Percentiles rank a stretch among this genome's conserved stretches.
Evolutionary conservation across 1,284 basidiomycete species (phyloP).

Genomic region (Sanghuangporus sanghuang): DNA sequence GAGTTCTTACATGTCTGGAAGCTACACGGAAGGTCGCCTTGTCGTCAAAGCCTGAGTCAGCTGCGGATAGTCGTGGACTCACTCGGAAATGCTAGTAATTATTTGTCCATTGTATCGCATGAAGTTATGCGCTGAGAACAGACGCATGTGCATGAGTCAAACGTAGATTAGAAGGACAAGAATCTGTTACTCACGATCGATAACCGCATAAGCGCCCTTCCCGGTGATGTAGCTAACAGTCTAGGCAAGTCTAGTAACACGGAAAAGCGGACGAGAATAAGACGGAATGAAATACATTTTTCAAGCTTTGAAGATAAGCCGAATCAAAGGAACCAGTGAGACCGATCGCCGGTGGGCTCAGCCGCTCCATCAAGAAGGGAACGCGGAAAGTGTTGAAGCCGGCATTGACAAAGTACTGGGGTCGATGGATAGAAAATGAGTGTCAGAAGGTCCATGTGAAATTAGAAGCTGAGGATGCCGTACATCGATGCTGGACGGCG

Average conservation of each 20-base stretch:
- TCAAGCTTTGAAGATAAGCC: constrained; percentile 47
- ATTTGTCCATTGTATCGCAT: constrained; percentile 50
- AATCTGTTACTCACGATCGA: constrained; percentile 42
- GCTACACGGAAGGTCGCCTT: constrained; percentile 23
- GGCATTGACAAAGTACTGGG: constrained; percentile 44
- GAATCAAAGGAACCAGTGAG: constrained; percentile 48
- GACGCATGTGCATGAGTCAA: constrained; percentile 4
- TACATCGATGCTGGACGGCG: constrained; percentile 40
- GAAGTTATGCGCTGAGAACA: constrained; percentile 47
- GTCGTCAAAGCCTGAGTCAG: background rate
- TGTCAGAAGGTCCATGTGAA: background rate
- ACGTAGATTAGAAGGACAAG: background rate
- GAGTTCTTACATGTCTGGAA: constrained; percentile 45
- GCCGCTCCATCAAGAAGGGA: constrained; percentile 54
- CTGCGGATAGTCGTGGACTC: constrained; percentile 22
- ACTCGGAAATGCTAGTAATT: constrained; percentile 46
- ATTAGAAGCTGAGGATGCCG: constrained; percentile 17
- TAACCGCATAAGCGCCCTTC: constrained; percentile 50
- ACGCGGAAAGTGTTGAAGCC: constrained; percentile 64
- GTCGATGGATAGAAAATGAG: constrained; percentile 8
- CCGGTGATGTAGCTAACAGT: constrained; percentile 55
- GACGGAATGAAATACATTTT: constrained; percentile 29
- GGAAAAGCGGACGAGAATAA: background rate
- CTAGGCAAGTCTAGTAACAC: constrained; percentile 18
- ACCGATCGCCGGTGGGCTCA: constrained; percentile 39